Percentiles rank a stretch among this genome's conserved stretches.
Conservation (phyloP, 179 eudicot genomes). For the Heliamphora pulchella region DNA sequence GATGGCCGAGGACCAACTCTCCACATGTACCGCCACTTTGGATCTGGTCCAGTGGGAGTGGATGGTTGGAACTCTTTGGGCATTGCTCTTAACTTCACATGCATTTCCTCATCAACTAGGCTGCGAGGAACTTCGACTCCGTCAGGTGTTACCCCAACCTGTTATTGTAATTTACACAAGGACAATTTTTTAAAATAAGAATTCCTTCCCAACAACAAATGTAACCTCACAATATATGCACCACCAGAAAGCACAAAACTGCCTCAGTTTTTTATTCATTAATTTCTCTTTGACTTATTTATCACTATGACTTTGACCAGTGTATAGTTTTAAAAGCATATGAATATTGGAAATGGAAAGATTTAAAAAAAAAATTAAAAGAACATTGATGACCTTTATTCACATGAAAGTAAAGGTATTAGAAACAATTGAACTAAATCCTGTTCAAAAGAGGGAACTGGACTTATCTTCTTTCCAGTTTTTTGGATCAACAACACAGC, state of each 20-base stretch:
- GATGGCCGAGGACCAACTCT: slow-evolving; percentile 88
- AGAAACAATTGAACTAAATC: not conserved
- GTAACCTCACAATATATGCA: not conserved
- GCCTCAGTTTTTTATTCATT: not conserved
- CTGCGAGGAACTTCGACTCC: slow-evolving; percentile 98
- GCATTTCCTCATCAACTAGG: slow-evolving; percentile 79
- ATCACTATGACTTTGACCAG: not conserved
- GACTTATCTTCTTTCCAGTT: not conserved
- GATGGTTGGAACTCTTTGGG: slow-evolving; percentile 54
- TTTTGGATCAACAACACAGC: not conserved
- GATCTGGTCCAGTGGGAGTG: slow-evolving; percentile 83
- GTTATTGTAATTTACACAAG: slow-evolving; percentile 13
- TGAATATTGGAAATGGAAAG: not conserved
- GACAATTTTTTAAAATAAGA: not conserved
- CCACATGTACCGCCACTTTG: slow-evolving; percentile 99
- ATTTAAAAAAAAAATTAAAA: not conserved
- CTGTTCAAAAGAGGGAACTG: not conserved
- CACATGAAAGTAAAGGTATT: not conserved
- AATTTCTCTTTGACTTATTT: not conserved
- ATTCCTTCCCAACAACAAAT: not conserved
- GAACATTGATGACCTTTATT: not conserved
- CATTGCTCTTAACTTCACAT: slow-evolving; percentile 55
- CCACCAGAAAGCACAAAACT: not conserved
- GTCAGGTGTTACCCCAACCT: slow-evolving; percentile 99
- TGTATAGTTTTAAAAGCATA: not conserved